Conservation (phyloP, 2,329 filamentous ascomycete genomes). For the Verticillium klebahnii region DNA sequence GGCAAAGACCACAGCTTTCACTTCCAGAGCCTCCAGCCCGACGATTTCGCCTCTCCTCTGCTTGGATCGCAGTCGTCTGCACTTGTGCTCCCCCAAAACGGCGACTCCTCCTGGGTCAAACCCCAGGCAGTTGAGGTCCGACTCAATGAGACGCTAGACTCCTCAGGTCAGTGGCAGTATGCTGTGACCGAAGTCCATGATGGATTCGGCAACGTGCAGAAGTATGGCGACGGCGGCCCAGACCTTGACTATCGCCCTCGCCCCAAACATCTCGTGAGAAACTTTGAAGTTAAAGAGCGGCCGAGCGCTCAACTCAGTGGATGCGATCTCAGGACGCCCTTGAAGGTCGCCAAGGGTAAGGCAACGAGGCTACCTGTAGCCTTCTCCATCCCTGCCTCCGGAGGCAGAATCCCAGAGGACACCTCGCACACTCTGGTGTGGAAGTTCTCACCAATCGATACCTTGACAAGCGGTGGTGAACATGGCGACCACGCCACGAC, state of each 20-base stretch:
- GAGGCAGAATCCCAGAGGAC: conserved; percentile 51
- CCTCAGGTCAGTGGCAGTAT: conserved; percentile 80
- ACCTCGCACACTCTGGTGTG: conserved; percentile 72
- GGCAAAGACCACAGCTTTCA: conserved; percentile 78
- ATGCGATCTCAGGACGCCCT: conserved; percentile 74
- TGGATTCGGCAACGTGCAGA: conserved; percentile 80
- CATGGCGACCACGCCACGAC: conserved; percentile 56
- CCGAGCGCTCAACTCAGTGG: conserved; percentile 67
- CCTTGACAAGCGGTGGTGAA: conserved; percentile 65
- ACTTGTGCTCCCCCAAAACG: conserved; percentile 51
- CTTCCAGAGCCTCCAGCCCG: conserved; percentile 90
- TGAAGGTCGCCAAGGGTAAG: conserved; percentile 77
- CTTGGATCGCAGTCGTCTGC: conserved; percentile 55
- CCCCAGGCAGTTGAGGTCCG: conserved; percentile 72
- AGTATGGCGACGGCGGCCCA: conserved; percentile 63
- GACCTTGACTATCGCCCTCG: conserved; percentile 63
- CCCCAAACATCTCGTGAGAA: conserved; percentile 63
- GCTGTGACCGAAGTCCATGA: conserved; percentile 89
- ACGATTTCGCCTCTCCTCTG: conserved; percentile 76
- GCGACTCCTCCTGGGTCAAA: conserved; percentile 77
- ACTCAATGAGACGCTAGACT: conserved; percentile 83
- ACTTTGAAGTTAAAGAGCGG: conserved; percentile 81
- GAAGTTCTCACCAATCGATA: conserved; percentile 72
- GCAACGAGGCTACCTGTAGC: conserved; percentile 64
- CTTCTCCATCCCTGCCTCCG: conserved; percentile 51